Evolutionary conservation across 768 basidiomycete species (phyloP), one percentile per base, ranked within the genome.

Genomic region (Agaricus sinodeliciosus): DNA sequence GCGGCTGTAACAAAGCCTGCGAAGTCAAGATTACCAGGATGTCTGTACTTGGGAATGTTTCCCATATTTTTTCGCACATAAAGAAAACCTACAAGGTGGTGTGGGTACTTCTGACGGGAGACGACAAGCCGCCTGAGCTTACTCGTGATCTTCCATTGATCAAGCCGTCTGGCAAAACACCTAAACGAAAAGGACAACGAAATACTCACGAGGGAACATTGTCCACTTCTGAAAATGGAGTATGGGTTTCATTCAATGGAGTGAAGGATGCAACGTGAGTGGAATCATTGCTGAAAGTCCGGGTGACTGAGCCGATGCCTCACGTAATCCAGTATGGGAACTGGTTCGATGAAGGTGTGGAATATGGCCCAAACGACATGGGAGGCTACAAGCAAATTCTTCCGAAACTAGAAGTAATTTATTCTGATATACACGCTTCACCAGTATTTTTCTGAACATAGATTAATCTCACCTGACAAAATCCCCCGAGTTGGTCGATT

Each of bases 21-120:
- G 42, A 56, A 9, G 44, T 66, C 25, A 68, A 64, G 15, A 72
- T 87, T 18, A 59, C 68, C 36, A 68, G 72, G 54, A 70, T 84
- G 49, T 68, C 69, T 52, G 70, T 76, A 16, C 80, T 72, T 18
- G 84, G 85, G 9, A 78, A 85, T 55, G 81, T 94, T 35, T 53
- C 84, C 3, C 93, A 95, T 62, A 71, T 91, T 43, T 96, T 96
- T 68, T 92, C 90, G 8, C 94, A 97, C 64, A 89, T 94, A 63
- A 82, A 74, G 60, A 92, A 94, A 72, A 93, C 88, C 11, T 94
- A 88, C 63, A 77, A 82, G 53, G 75, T 80, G 15, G 81, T 84
- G 58, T 88, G 86, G 85, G 80, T 86, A 34, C 56, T 85, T 25
- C 57, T 90, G 39, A 74, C 79, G 59, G 84, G 85, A 19, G 82